phyloP scores from a whole-genome alignment of 2,329 filamentous ascomycete genomes.

The Pyrenophora seminiperda region DNA sequence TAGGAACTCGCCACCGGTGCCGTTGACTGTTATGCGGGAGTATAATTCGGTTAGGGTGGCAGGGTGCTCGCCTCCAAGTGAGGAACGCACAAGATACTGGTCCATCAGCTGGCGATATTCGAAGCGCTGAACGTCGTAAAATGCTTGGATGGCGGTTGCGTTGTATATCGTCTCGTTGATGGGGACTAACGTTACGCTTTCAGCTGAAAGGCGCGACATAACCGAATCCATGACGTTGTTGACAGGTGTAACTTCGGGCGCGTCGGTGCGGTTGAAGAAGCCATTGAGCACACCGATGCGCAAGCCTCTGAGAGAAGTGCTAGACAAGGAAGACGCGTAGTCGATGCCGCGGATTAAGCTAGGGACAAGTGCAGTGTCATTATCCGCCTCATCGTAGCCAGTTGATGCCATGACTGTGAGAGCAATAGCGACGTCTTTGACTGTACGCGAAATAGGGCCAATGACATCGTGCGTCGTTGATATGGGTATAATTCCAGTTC shows the following conservation, averaged over 20 bases:
- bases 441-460: slow-evolving; percentile 59
- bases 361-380: slow-evolving; percentile 58
- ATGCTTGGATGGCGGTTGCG: slow-evolving; percentile 53
- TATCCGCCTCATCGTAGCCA: slow-evolving; percentile 59
- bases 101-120: slow-evolving; percentile 64
- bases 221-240: slow-evolving; percentile 59
- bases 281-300: slow-evolving; percentile 59
- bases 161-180: slow-evolving; percentile 60
- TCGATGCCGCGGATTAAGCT: slow-evolving; percentile 50
- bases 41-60: slow-evolving; percentile 58
- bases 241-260: slow-evolving; percentile 62
- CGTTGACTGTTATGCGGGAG: slow-evolving; percentile 40
- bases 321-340: slow-evolving; percentile 52
- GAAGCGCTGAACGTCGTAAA: slow-evolving; percentile 64
- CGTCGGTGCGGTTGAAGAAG: slow-evolving; percentile 62
- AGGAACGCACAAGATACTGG: slow-evolving; percentile 58
- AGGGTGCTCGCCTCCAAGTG: slow-evolving; percentile 53
- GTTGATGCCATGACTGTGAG: slow-evolving; percentile 60
- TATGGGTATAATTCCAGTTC: slow-evolving; percentile 60
- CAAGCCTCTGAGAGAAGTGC: slow-evolving; percentile 46
- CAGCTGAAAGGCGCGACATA: slow-evolving; percentile 52
- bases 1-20: slow-evolving; percentile 56
- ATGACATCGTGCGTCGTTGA: slow-evolving; percentile 62
- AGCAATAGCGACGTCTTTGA: slow-evolving; percentile 58
- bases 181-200: slow-evolving; percentile 58